Evolutionary conservation across 768 basidiomycete species (phyloP), one percentile per base, ranked within the genome.

Genomic region (Mycena galopus): DNA sequence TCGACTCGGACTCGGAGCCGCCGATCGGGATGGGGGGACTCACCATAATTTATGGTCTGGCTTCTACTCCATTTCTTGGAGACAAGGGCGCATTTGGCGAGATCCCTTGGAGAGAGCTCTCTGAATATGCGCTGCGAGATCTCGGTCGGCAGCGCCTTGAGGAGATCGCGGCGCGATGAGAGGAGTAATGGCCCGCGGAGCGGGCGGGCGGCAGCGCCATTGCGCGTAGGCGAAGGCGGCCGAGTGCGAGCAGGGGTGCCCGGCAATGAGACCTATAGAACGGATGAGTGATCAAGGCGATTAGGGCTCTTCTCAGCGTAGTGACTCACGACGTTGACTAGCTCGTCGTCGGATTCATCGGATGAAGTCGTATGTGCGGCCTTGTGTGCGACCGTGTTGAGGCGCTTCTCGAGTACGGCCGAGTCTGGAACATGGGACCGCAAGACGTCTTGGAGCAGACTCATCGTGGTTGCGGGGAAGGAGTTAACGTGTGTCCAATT

Each of bases 11-110:
- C 33, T 44, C 37, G n/a, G 19, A 37, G 10, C 35, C 55, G 23
- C 2, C 42, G 59, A 74, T 29, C 47, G 44, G 10, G 42, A 42
- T 21, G n/a, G 75, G 16, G 29, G 1, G 42, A 79, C 86, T 66
- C 71, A 94, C 96, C 92, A 79, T 97, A 97, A 81, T 98, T 98
- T 71, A 97, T 80, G 0, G 96, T 94, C 83, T 96, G 95, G 73
- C 94, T 96, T 79, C 91, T 91, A 70, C 86, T 88, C 96, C 96
- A 98, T 82, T 95, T 94, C 81, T 89, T 92, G 57, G 90, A 95
- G 6, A 97, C 95, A 37, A 92, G 82, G 27, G 95, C 88, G 77
- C 95, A 96, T 65, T 88, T 87, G 5, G 94, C 92, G 44, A 97
- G 88, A 66, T 95, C 91, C 68, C 82, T 81, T 32, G 93, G 82